phyloP scores from a whole-genome alignment of 2,329 filamentous ascomycete species.

The Colletotrichum orchidophilum region DNA sequence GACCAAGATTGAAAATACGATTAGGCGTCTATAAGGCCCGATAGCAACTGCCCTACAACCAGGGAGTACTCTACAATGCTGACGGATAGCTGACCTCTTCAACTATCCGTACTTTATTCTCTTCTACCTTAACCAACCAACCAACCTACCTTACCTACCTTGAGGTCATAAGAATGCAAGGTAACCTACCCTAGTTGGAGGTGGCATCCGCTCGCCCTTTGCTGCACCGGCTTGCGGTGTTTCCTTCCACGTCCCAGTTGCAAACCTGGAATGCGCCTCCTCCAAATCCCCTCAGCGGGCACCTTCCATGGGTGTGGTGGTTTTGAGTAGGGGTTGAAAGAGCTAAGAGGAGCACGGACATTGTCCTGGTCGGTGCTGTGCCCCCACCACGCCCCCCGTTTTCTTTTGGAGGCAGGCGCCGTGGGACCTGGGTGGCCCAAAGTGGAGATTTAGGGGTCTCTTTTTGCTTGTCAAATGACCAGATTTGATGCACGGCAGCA shows the following conservation, averaged over 20 bases:
- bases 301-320: not conserved
- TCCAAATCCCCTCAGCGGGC: not conserved
- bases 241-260: not conserved
- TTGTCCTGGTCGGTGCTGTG: not conserved
- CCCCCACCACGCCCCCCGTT: not conserved
- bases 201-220: not conserved
- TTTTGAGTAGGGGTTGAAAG: not conserved
- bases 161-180: too few relatives aligned
- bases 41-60: not conserved
- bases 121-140: too few relatives aligned
- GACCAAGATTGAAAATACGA: not conserved
- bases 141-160: too few relatives aligned
- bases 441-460: slow-evolving; percentile 27
- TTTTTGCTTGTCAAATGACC: slow-evolving; percentile 28
- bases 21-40: not conserved
- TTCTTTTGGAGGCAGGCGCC: not conserved
- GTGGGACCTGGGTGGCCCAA: slow-evolving; percentile 4
- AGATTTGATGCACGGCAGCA: slow-evolving; percentile 19
- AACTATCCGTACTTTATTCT: too few relatives aligned
- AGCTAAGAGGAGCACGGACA: slow-evolving; percentile 5
- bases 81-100: too few relatives aligned
- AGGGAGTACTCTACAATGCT: too few relatives aligned
- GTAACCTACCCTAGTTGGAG: not conserved
- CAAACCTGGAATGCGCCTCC: not conserved
- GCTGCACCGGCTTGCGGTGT: not conserved